phyloP scores from a whole-genome alignment of 129 eudicot species.

The Deinandra increscens region DNA sequence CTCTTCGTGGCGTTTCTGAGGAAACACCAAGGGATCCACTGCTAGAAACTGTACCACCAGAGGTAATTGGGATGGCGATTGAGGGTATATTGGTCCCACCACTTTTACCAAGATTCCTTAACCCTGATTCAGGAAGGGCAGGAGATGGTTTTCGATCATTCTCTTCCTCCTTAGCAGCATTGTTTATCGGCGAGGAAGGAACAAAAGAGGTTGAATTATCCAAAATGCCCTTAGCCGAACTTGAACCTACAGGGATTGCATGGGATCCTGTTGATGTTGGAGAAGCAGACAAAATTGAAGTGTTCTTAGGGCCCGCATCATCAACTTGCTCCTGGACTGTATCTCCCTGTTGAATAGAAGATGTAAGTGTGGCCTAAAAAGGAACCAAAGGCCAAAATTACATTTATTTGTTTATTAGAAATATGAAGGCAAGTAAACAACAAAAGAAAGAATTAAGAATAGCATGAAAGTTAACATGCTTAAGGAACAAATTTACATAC shows the following conservation, averaged over 20 bases:
- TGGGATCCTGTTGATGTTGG: conserved; percentile 63
- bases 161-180: conserved; percentile 71
- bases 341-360: conserved; percentile 46
- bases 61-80: conserved; percentile 47
- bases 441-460: not conserved
- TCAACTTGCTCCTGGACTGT: conserved; percentile 63
- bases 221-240: conserved; percentile 40
- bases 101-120: conserved; percentile 62
- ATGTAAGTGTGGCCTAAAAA: conserved; percentile 42
- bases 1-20: conserved; percentile 63
- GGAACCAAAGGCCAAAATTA: conserved; percentile 11
- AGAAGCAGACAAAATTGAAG: conserved; percentile 47
- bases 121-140: conserved; percentile 55
- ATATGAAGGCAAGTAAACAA: conserved; percentile 2
- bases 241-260: conserved; percentile 42
- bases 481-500: not conserved
- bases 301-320: conserved; percentile 59
- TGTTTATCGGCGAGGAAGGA: conserved; percentile 53
- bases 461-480: conserved; percentile 16
- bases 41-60: conserved; percentile 42
- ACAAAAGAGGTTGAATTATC: conserved; percentile 40
- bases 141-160: conserved; percentile 62
- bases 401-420: not conserved
- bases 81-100: conserved; percentile 52
- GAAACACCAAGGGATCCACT: conserved; percentile 53